Conservation (phyloP, 306 rosid species). For the Trifolium repens region DNA sequence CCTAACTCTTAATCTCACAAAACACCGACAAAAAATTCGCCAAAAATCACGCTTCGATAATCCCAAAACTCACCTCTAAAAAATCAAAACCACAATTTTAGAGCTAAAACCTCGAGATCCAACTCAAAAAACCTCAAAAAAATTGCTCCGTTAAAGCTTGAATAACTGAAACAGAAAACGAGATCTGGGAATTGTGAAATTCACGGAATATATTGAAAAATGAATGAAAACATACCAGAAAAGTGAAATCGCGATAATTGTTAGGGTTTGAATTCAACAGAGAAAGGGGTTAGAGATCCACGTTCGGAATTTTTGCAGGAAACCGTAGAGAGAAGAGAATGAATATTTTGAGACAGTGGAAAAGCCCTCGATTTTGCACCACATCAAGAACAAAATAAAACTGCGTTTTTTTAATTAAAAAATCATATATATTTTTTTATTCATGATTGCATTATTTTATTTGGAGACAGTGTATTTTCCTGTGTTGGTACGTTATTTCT, state of each 20-base stretch:
- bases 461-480: neutral
- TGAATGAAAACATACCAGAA: constrained; percentile 37
- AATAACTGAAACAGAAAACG: constrained; percentile 41
- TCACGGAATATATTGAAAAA: constrained; percentile 41
- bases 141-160: constrained; percentile 35
- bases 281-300: constrained; percentile 45
- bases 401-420: constrained; percentile 32
- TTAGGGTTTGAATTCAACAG: constrained; percentile 43
- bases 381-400: constrained; percentile 43
- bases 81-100: constrained; percentile 42
- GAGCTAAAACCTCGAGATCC: constrained; percentile 66
- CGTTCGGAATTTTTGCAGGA: constrained; percentile 38
- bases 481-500: neutral
- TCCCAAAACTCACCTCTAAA: constrained; percentile 23
- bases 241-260: constrained; percentile 26
- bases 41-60: constrained; percentile 15
- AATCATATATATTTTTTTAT: neutral
- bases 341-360: constrained; percentile 20
- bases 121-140: constrained; percentile 31
- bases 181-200: constrained; percentile 56
- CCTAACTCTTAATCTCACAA: constrained; percentile 45
- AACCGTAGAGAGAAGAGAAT: constrained; percentile 26
- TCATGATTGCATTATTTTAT: neutral
- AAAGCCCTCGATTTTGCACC: constrained; percentile 63
- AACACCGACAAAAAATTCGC: constrained; percentile 39